Evolutionary conservation across 176 grass and related monocot genomes (phyloP).

Genomic region (Rhynchospora tenuis): DNA sequence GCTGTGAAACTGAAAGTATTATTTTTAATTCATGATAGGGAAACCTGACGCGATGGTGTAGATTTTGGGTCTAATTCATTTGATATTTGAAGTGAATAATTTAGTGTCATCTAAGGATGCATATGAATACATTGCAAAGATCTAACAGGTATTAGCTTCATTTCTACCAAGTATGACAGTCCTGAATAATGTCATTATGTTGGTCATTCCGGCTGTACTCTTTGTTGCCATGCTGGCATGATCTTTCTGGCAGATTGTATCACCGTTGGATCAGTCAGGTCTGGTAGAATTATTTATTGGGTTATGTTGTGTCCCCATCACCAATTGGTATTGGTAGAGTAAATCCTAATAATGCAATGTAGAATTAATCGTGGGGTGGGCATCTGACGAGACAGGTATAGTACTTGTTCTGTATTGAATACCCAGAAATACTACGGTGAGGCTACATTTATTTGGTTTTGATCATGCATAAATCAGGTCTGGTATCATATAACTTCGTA

Average conservation of each 20-base stretch:
- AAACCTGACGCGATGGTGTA: slow-evolving; percentile 83
- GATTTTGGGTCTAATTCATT: slow-evolving; percentile 65
- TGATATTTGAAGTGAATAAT: slow-evolving; percentile 96
- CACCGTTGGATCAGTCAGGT: background rate
- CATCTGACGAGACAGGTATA: background rate
- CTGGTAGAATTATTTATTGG: background rate
- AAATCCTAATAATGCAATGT: background rate
- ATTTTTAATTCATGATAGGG: slow-evolving; percentile 46
- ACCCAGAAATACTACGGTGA: background rate
- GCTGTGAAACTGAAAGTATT: slow-evolving; percentile 9
- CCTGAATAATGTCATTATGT: background rate
- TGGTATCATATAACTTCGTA: background rate
- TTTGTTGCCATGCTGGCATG: background rate
- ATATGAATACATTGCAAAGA: slow-evolving; percentile 78
- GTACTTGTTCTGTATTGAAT: background rate
- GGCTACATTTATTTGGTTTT: background rate
- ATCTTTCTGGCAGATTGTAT: background rate
- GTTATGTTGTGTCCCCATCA: background rate
- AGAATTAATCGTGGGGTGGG: background rate
- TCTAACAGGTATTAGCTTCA: slow-evolving; percentile 34
- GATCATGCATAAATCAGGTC: background rate
- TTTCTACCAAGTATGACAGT: background rate
- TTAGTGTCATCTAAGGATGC: slow-evolving; percentile 92
- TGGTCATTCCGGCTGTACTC: background rate
- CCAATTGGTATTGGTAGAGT: background rate